Evolutionary conservation across 495 filamentous ascomycete genomes (phyloP), one percentile per base, ranked within the genome.

Genomic region (Gamarada debralockiae): DNA sequence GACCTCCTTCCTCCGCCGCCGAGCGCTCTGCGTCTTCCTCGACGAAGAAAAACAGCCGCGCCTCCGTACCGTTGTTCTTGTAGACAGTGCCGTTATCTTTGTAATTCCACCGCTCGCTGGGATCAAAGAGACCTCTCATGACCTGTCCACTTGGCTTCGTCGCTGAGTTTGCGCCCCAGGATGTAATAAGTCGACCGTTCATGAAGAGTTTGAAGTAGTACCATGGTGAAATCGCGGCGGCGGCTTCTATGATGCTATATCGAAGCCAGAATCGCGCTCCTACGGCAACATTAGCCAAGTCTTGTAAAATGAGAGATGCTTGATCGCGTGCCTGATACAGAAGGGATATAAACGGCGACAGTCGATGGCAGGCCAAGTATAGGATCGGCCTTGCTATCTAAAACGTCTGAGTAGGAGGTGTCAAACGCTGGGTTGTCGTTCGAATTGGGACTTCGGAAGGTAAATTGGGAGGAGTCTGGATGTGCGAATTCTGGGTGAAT

Each of bases 151-250:
- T 39, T 0, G 57, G 56, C 2, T 53, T 17, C 39, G 38, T 56
- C 2, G 34, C 50, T 3, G 66, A 48, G 50, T 76, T 68, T 15
- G 73, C 67, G 1, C 77, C 76, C 73, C 75, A 80, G 2, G 67
- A 66, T 1, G 71, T 59, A 21, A 73, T 67, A 33, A 69, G 63
- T 9, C 69, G 65, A 15, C 68, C 72, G 55, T 80, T 78, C 45
- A 80, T 72, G 58, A 65, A 71, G 46, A 80, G 63, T 53, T 73
- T 76, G 61, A 78, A 78, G 65, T 73, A 72, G 23, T 75, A 56
- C 49, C 64, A 73, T 50, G 53, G 61, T 40, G 64, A 68, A 3
- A 67, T 58, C 4, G 58, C 45, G 20, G 56, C 65, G 39, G 65
- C 71, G 2, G 67, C 60, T 14, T 64, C 53, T 10, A 57, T 63